Percentiles rank a stretch among this genome's conserved stretches.
Conservation (phyloP, 139 green algal genomes). For the Axilococcus clingmanii region DNA sequence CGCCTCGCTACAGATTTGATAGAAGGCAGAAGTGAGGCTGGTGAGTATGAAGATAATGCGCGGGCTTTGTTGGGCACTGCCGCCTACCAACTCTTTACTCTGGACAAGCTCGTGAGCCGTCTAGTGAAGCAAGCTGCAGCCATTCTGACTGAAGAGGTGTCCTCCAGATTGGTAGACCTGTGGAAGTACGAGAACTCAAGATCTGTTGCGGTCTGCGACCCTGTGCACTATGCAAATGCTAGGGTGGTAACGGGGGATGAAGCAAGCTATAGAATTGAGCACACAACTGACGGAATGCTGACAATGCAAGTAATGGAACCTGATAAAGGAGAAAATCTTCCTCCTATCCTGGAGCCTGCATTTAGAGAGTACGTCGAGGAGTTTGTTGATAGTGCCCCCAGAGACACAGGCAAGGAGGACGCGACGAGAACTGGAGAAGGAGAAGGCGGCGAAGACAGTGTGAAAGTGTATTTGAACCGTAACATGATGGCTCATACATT, state of each 20-base stretch:
- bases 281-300: conserved; percentile 15
- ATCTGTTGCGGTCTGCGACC: conserved; percentile 18
- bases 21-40: conserved; percentile 49
- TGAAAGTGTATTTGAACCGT: conserved; percentile 38
- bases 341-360: conserved; percentile 25
- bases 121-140: conserved; percentile 74
- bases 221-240: conserved; percentile 66
- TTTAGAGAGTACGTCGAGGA: conserved; percentile 69
- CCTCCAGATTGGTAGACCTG: conserved; percentile 53
- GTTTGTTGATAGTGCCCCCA: conserved; percentile 39
- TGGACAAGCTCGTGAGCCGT: conserved; percentile 41
- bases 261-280: conserved; percentile 50
- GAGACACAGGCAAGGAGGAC: background rate
- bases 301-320: conserved; percentile 60
- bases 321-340: conserved; percentile 2
- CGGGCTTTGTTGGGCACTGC: conserved; percentile 46
- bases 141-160: conserved; percentile 56
- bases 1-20: conserved; percentile 41
- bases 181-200: conserved; percentile 67
- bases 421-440: conserved; percentile 10
- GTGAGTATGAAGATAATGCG: conserved; percentile 63
- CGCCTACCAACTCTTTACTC: conserved; percentile 26
- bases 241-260: conserved; percentile 71
- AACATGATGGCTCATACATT: conserved; percentile 25
- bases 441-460: conserved; percentile 8